A percentile compares a stretch with the other conserved stretches of the same genome.
Conservation (phyloP, 2,329 filamentous ascomycete genomes). For the Fusarium xylarioides region DNA sequence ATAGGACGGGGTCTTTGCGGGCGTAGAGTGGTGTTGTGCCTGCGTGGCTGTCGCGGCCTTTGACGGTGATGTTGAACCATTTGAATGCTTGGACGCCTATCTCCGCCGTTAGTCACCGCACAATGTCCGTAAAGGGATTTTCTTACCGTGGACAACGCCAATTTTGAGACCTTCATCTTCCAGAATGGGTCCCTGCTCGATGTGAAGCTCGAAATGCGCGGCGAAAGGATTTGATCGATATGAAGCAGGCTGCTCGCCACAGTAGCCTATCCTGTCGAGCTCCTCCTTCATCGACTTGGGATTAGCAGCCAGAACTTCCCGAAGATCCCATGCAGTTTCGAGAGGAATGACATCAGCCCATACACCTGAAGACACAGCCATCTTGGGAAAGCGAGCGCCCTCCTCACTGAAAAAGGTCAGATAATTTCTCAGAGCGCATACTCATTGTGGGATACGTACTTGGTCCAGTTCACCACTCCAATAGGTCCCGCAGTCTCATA, state of each 20-base stretch:
- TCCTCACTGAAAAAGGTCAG: neutral
- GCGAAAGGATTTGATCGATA: neutral
- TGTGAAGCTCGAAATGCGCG: neutral
- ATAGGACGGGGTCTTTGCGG: neutral
- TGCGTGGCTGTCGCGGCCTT: conserved; percentile 2
- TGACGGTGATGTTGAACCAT: conserved; percentile 3
- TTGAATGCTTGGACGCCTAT: conserved; percentile 12
- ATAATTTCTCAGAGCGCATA: accelerated
- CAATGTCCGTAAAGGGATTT: accelerated
- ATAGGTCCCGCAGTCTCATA: neutral
- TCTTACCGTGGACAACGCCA: neutral
- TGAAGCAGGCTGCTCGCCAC: neutral
- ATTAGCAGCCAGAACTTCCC: neutral
- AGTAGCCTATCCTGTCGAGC: neutral
- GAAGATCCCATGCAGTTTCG: neutral
- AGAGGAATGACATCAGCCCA: conserved; percentile 3
- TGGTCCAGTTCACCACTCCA: conserved; percentile 10
- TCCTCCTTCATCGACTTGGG: conserved; percentile 13
- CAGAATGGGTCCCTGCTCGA: neutral
- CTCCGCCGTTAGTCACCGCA: accelerated
- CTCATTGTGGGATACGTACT: neutral
- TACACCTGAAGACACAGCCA: neutral
- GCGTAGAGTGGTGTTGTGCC: conserved; percentile 10
- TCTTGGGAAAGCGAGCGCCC: conserved; percentile 5
- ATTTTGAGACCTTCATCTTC: neutral